Conservation (phyloP, 805 yeast genomes). For the Wickerhamiella cacticola region DNA sequence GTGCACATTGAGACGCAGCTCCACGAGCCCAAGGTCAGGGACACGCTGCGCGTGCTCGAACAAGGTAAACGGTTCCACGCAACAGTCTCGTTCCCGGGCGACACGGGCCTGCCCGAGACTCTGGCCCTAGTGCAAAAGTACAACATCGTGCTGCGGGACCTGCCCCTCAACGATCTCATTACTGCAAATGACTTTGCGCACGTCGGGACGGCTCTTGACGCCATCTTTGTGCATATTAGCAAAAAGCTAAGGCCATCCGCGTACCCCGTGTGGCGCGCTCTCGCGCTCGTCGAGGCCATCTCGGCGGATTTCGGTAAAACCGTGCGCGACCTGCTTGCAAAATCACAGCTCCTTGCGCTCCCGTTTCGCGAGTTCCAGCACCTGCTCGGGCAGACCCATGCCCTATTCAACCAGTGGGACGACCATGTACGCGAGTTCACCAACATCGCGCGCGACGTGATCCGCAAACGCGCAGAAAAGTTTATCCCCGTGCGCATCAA, state of each 20-base stretch:
- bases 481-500: slow-evolving; percentile 52
- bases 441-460: slow-evolving; percentile 56
- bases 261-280: slow-evolving; percentile 55
- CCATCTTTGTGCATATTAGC: slow-evolving; percentile 45
- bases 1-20: slow-evolving; percentile 46
- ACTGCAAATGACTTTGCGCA: slow-evolving; percentile 37
- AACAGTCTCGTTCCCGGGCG: slow-evolving; percentile 58
- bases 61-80: slow-evolving; percentile 70
- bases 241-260: slow-evolving; percentile 46
- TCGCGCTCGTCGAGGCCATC: slow-evolving; percentile 53
- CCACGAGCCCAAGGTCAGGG: slow-evolving; percentile 38
- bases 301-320: slow-evolving; percentile 43
- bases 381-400: slow-evolving; percentile 33
- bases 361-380: slow-evolving; percentile 35
- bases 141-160: slow-evolving; percentile 51
- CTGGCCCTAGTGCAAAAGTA: slow-evolving; percentile 40
- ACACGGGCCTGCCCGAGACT: slow-evolving; percentile 53
- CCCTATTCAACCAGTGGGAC: slow-evolving; percentile 44
- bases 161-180: slow-evolving; percentile 52
- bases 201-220: slow-evolving; percentile 36
- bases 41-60: slow-evolving; percentile 49
- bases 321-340: slow-evolving; percentile 32
- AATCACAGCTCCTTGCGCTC: slow-evolving; percentile 26
- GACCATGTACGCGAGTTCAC: slow-evolving; percentile 50
- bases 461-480: slow-evolving; percentile 61